Conservation (phyloP, 129 eudicot species). For the Rutidosis leptorrhynchoides region DNA sequence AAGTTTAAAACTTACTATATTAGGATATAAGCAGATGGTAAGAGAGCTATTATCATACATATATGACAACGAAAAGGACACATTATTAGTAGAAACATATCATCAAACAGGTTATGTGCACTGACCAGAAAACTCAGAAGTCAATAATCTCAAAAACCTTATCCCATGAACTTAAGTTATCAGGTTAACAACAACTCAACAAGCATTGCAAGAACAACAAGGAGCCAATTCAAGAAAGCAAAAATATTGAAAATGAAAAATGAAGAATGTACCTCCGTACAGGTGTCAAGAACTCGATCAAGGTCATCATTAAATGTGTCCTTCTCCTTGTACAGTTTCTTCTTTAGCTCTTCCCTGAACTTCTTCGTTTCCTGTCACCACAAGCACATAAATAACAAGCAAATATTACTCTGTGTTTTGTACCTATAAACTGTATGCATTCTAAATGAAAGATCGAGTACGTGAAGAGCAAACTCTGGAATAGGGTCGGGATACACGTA, state of each 20-base stretch:
- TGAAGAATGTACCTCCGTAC: slow-evolving; percentile 44
- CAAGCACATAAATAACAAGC: neutral
- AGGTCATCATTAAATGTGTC: slow-evolving; percentile 52
- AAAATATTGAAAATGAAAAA: neutral
- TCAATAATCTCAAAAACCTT: neutral
- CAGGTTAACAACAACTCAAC: neutral
- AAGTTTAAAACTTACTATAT: neutral
- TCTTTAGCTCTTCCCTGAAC: slow-evolving; percentile 50
- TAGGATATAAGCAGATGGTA: neutral
- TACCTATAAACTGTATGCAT: neutral
- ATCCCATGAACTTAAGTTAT: neutral
- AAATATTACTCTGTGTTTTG: slow-evolving; percentile 9
- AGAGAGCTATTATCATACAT: neutral
- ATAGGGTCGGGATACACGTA: slow-evolving; percentile 64
- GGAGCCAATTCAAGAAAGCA: neutral
- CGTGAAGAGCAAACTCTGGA: slow-evolving; percentile 58
- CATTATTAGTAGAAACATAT: slow-evolving; percentile 22
- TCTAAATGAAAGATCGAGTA: slow-evolving; percentile 18
- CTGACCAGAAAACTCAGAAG: neutral
- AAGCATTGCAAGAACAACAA: neutral
- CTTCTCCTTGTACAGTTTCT: slow-evolving; percentile 43
- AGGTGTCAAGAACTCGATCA: slow-evolving; percentile 44
- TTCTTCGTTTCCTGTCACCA: slow-evolving; percentile 51
- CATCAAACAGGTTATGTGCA: slow-evolving; percentile 35
- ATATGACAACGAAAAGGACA: neutral